phyloP scores from a whole-genome alignment of 2,329 filamentous ascomycete species.

The Aureobasidium sp. region DNA sequence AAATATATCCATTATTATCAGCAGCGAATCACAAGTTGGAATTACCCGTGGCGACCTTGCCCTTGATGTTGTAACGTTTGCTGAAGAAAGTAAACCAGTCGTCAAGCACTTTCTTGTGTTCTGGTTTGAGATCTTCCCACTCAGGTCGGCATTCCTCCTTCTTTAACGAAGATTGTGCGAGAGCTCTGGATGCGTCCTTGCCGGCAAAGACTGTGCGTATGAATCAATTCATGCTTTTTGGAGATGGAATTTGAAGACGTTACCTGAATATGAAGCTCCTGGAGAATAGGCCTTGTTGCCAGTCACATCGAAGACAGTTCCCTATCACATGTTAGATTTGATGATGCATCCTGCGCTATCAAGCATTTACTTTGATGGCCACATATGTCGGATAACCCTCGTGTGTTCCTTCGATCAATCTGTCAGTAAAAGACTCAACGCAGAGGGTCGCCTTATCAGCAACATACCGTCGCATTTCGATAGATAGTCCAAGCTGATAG shows the following conservation, averaged over 20 bases:
- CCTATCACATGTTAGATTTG: conserved; percentile 35
- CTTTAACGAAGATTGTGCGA: conserved; percentile 82
- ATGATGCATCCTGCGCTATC: background rate
- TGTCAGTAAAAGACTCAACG: background rate
- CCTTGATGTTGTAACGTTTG: conserved; percentile 91
- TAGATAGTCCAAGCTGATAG: conserved; percentile 73
- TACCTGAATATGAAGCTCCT: conserved; percentile 80
- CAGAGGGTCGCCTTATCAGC: background rate
- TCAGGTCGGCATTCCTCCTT: conserved; percentile 73
- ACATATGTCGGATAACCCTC: conserved; percentile 54
- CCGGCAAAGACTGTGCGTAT: conserved; percentile 81
- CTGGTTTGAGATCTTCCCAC: conserved; percentile 75
- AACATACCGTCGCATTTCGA: conserved; percentile 68
- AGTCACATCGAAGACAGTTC: conserved; percentile 88
- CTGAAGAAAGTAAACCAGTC: conserved; percentile 97
- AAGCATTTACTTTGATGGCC: conserved; percentile 46
- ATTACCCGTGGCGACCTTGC: conserved; percentile 34
- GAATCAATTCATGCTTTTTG: background rate
- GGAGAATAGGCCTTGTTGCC: conserved; percentile 81
- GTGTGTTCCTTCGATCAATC: conserved; percentile 48
- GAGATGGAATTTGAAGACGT: conserved; percentile 24
- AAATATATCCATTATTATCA: background rate
- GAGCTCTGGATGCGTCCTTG: conserved; percentile 88
- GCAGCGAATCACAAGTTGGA: background rate
- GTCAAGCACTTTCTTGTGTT: conserved; percentile 74